Evolutionary conservation across 2,329 filamentous ascomycete species (phyloP).

Genomic region (Thielaviopsis punctulata): DNA sequence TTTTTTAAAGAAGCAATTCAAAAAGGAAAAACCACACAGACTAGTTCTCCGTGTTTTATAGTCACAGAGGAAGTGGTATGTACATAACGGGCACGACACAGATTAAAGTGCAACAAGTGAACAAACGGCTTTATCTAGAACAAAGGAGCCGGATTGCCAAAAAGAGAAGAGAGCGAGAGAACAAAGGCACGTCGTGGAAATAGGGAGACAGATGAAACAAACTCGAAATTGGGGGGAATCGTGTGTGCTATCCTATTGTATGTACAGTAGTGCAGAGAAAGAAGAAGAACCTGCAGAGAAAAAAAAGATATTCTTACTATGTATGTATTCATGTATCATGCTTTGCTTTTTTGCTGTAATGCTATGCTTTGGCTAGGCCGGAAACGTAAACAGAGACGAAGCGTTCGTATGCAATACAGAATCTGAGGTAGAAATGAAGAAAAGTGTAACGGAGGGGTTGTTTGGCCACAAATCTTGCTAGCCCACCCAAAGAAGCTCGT

Average conservation of each 20-base stretch:
- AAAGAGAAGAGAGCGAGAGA: neutral
- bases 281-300: neutral
- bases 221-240: neutral
- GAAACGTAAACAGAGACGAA: too few species aligned
- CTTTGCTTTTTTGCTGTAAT: neutral
- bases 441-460: too few species aligned
- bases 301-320: too few species aligned
- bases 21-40: neutral
- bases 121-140: too few species aligned
- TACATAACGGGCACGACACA: neutral
- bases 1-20: neutral
- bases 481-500: too few species aligned
- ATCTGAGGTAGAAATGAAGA: too few species aligned
- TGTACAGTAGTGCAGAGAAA: neutral
- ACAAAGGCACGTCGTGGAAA: neutral
- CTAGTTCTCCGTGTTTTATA: neutral
- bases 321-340: neutral
- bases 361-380: neutral
- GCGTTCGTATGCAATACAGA: too few species aligned
- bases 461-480: too few species aligned
- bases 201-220: neutral
- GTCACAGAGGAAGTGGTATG: neutral
- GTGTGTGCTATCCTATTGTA: too few species aligned
- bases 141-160: too few species aligned
- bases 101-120: neutral